Conservation (phyloP, 352 stramenopile species). For the Pythium chondricola region DNA sequence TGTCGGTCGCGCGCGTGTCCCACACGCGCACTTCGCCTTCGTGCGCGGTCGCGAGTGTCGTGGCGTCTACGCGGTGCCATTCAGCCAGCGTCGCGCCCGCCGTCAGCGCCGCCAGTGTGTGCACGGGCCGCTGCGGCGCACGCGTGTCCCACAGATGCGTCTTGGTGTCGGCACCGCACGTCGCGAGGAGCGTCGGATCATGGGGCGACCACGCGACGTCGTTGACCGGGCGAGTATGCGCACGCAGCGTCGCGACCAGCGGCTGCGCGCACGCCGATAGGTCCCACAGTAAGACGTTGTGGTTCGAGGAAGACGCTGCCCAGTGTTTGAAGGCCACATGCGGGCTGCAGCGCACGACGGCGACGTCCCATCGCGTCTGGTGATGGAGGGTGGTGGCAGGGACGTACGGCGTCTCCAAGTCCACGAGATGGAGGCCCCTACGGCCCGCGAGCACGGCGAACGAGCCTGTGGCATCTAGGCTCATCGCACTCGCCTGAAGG, state of each 20-base stretch:
- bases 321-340: constrained; percentile 54
- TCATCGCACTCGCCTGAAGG: constrained; percentile 59
- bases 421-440: constrained; percentile 64
- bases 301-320: constrained; percentile 75
- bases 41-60: constrained; percentile 69
- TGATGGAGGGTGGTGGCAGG: constrained; percentile 57
- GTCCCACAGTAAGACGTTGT: constrained; percentile 80
- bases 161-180: constrained; percentile 70
- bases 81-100: constrained; percentile 63
- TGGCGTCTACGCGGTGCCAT: constrained; percentile 70
- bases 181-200: constrained; percentile 70
- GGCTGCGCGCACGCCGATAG: constrained; percentile 35
- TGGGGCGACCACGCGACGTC: constrained; percentile 72
- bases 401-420: constrained; percentile 60
- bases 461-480: constrained; percentile 63
- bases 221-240: constrained; percentile 67
- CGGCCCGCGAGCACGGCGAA: constrained; percentile 60
- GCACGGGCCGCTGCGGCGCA: constrained; percentile 57
- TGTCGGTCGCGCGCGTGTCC: constrained; percentile 58
- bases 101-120: constrained; percentile 65
- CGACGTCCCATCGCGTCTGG: constrained; percentile 77
- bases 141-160: constrained; percentile 79
- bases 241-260: constrained; percentile 65
- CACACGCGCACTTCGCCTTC: constrained; percentile 75
- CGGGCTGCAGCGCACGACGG: constrained; percentile 76